phyloP scores from a whole-genome alignment of 441 rosid genomes.

The Jatropha podagrica region DNA sequence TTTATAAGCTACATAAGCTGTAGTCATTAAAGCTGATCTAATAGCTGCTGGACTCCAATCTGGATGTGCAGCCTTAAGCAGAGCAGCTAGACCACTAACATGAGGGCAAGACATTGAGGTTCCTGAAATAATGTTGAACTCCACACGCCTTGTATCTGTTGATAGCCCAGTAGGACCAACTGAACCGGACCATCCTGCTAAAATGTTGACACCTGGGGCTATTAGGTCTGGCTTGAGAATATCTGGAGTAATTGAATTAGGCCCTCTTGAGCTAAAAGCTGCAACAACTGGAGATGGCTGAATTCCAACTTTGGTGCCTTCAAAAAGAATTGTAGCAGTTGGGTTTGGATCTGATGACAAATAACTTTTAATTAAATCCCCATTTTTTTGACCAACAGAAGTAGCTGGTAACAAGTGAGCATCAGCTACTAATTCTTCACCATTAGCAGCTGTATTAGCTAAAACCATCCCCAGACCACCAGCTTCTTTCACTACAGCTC shows the following conservation, averaged over 20 bases:
- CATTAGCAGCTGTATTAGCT: slow-evolving; percentile 62
- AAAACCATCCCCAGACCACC: slow-evolving; percentile 91
- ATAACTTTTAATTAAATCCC: slow-evolving; percentile 49
- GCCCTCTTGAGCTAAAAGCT: slow-evolving; percentile 93
- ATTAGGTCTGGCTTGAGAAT: slow-evolving; percentile 82
- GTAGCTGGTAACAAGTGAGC: slow-evolving; percentile 78
- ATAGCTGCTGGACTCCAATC: slow-evolving; percentile 89
- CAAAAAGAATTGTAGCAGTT: slow-evolving; percentile 52
- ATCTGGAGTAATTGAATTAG: slow-evolving; percentile 61
- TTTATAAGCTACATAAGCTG: slow-evolving; percentile 79
- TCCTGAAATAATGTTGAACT: slow-evolving; percentile 82
- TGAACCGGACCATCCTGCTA: slow-evolving; percentile 79
- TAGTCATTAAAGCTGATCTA: slow-evolving; percentile 90
- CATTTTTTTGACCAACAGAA: slow-evolving; percentile 67
- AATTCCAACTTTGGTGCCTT: slow-evolving; percentile 70
- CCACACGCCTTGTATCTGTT: slow-evolving; percentile 60
- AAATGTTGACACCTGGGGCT: slow-evolving; percentile 93
- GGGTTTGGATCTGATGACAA: slow-evolving; percentile 44
- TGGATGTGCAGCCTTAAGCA: slow-evolving; percentile 74
- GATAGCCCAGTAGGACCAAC: slow-evolving; percentile 75
- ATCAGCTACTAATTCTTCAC: slow-evolving; percentile 91
- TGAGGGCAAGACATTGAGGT: slow-evolving; percentile 99
- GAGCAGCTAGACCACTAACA: slow-evolving; percentile 83
- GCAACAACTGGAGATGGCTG: slow-evolving; percentile 92
- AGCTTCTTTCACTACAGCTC: slow-evolving; percentile 74